Evolutionary conservation across 2,329 filamentous ascomycete genomes (phyloP).

Genomic region (Ophiosphaerella herpotricha): DNA sequence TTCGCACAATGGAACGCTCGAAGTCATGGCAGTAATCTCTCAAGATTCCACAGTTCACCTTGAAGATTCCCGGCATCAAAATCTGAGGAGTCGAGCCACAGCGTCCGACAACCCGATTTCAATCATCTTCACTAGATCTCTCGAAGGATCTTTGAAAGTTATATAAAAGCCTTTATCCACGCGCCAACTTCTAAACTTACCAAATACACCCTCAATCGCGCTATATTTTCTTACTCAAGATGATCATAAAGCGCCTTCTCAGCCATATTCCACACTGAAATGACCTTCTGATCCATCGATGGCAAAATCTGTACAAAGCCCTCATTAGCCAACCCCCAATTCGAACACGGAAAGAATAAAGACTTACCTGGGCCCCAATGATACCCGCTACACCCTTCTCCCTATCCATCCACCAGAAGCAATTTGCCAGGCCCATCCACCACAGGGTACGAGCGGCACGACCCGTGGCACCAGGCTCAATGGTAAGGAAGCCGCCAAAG

Average conservation of each 20-base stretch:
- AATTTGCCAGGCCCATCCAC: slow-evolving; percentile 66
- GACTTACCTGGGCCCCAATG: slow-evolving; percentile 29
- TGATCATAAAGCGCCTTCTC: slow-evolving; percentile 47
- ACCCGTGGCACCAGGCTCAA: slow-evolving; percentile 55
- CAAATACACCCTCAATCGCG: too few species aligned
- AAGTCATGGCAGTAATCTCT: too few species aligned
- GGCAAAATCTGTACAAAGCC: slow-evolving; percentile 30
- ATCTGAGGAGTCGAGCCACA: too few species aligned
- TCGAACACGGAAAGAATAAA: neutral
- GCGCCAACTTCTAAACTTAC: too few species aligned
- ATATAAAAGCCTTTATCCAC: too few species aligned
- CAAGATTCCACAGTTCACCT: too few species aligned
- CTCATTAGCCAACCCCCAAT: neutral
- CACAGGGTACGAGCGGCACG: slow-evolving; percentile 56
- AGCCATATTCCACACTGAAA: slow-evolving; percentile 39
- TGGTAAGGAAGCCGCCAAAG: slow-evolving; percentile 61
- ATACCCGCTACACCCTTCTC: slow-evolving; percentile 60
- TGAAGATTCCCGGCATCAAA: too few species aligned
- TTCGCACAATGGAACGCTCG: too few species aligned
- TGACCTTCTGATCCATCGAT: slow-evolving; percentile 40
- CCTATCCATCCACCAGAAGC: slow-evolving; percentile 67
- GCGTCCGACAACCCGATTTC: too few species aligned
- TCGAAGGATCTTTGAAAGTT: too few species aligned
- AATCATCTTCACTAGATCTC: too few species aligned
- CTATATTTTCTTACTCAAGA: slow-evolving; percentile 16